Evolutionary conservation across 441 rosid genomes (phyloP), one percentile per base, ranked within the genome.

Genomic region (Cnidoscolus chayamansa): DNA sequence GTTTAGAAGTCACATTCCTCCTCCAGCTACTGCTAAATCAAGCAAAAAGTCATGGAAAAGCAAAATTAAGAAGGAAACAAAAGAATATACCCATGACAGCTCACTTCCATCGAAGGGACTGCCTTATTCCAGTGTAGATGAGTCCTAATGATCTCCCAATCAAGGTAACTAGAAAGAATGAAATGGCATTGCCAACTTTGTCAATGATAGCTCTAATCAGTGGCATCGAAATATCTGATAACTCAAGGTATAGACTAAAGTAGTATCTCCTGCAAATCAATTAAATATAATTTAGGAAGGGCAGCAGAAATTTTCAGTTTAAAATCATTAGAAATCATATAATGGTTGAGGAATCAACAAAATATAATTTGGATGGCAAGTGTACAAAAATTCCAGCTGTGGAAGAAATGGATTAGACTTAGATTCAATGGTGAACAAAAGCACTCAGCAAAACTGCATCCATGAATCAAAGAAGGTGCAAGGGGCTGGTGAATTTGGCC

Each of bases 81-180:
- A 54, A 51, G 76, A 72, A 63, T n/a, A 68, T 71, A 75, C 71
- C 69, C 59, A 61, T 64, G 67, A 72, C 65, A 75, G 47, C 81
- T 87, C 85, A 91, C 81, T 91, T 95, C 97, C 97, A 92, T 66
- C 87, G 75, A 60, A 90, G 85, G 60, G 99, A 86, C 83, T 92
- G 97, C 81, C 99, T 86, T 70, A 95, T 89, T 70, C 98, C 97
- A 4, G 97, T 88, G 77, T 89, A 92, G 80, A 91, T 88, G 74
- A 91, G 95, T 68, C 97, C 96, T 67, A 88, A 77, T 35, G 98
- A 91, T 80, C 95, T 89, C 82, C 96, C 95, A 63, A 91, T 91
- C 88, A 92, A 84, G 77, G 90, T 75, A 67, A 89, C 89, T 3
- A 91, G 90, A 83, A 91, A 89, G 84, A 92, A 95, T 17, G 97